Evolutionary conservation across 257 asterid genomes (phyloP).

Genomic region (Dorcoceras hygrometricum): DNA sequence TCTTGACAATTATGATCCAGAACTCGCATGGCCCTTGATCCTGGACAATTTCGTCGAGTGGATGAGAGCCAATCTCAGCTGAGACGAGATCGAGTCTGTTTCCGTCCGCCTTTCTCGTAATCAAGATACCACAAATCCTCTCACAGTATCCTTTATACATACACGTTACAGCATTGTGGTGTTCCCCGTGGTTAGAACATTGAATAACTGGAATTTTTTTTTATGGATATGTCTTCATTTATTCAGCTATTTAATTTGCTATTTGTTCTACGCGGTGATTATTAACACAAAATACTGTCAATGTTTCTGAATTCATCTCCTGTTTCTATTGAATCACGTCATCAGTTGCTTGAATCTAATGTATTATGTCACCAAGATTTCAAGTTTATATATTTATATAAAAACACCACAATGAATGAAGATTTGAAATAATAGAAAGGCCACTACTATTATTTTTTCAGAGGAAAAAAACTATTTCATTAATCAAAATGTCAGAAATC

Average conservation of each 20-base stretch:
- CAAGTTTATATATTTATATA: too few relatives aligned
- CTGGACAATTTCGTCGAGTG: conserved; percentile 62
- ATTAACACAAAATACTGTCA: neutral
- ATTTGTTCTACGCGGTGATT: neutral
- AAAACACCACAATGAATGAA: too few relatives aligned
- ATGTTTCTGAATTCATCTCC: neutral
- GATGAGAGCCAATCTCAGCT: conserved; percentile 39
- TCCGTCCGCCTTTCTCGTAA: neutral
- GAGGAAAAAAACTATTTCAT: too few relatives aligned
- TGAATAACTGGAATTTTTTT: neutral
- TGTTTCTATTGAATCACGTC: neutral
- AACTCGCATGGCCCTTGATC: conserved; percentile 61
- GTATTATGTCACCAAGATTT: neutral
- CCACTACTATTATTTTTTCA: too few relatives aligned
- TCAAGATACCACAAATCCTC: neutral
- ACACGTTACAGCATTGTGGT: neutral
- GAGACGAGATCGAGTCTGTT: conserved; percentile 13
- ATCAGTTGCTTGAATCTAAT: neutral
- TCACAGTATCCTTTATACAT: neutral
- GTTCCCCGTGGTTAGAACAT: neutral
- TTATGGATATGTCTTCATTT: neutral
- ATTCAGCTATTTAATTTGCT: neutral
- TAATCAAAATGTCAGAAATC: too few relatives aligned
- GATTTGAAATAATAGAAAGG: too few relatives aligned
- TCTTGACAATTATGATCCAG: conserved; percentile 47